phyloP scores from a whole-genome alignment of 345 rosid species.

The Hibiscus tridactylites region DNA sequence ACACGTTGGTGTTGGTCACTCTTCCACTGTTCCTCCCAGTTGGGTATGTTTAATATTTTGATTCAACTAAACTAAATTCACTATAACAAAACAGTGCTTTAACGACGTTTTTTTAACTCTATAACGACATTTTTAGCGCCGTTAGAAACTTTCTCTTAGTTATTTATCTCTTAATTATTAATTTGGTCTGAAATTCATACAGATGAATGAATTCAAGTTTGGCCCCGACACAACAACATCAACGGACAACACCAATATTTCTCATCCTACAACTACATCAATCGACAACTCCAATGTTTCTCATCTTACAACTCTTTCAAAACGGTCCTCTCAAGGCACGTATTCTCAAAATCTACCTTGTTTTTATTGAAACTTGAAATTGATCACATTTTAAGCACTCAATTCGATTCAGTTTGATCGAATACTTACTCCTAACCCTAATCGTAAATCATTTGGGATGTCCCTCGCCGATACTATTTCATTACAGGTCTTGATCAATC shows the following conservation, averaged over 20 bases:
- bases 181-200: slow-evolving; percentile 15
- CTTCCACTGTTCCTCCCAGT: slow-evolving; percentile 62
- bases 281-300: slow-evolving; percentile 25
- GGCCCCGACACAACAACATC: slow-evolving; percentile 62
- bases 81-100: too few species aligned
- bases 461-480: too few species aligned
- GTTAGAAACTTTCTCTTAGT: too few species aligned
- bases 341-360: not conserved
- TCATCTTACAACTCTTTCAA: not conserved
- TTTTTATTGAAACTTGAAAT: too few species aligned
- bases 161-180: not conserved
- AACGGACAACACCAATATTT: slow-evolving; percentile 41
- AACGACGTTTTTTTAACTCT: too few species aligned
- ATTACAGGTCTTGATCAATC: too few species aligned
- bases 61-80: not conserved
- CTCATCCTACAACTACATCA: slow-evolving; percentile 23
- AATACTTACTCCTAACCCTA: too few species aligned
- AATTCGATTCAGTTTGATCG: too few species aligned
- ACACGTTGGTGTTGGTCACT: slow-evolving; percentile 81
- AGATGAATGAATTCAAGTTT: slow-evolving; percentile 77
- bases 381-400: too few species aligned
- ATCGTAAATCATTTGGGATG: too few species aligned
- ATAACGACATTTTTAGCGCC: too few species aligned
- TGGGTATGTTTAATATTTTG: slow-evolving; percentile 54
- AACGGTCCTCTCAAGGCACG: slow-evolving; percentile 72